Base-by-base conservation (phyloP, 1,284 basidiomycete species). In the Heterobasidion parviporum region DNA sequence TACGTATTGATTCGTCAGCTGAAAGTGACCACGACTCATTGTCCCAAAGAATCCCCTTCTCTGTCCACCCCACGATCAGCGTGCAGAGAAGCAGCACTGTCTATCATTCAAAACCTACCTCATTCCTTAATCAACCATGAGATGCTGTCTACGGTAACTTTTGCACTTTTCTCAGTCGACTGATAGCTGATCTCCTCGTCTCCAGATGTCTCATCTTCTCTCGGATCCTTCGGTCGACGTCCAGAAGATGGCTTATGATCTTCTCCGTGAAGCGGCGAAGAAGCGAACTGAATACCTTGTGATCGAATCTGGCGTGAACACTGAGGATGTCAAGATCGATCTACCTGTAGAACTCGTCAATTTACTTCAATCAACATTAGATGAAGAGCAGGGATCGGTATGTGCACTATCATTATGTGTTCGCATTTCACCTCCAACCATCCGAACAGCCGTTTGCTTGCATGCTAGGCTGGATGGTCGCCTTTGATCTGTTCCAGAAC, bases 401-500 rank as follows among this genome's bases (percentile, higher is more conserved):
- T 58, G 64, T 61, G n/a, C 14, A 10, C 16, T 56, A 15, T 55
- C 54, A 3, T 59, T 8, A 38, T 14, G 12, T 35, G 2, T 43
- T 38, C 6, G 9, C 7, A 7, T 18, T 6, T 44, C 33, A 8
- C 18, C 50, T 16, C 12, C 55, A 16, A 47, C 7, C 45, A 47
- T 54, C 7, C 34, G 32, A 82, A 76, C 72, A 72, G 52, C 63
- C 78, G 5, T 81, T 87, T 59, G 82, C 82, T 5, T 80, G 85
- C 64, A 73, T 98, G n/a, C 76, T 98, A 4, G 81, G 81, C 8
- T 99, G 96, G 96, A 90, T 98, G 82, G 74, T 93, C 5, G 66
- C 89, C 0, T 88, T 98, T 61, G 91, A 96, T 65, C 79, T 92
- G 57, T 98, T 99, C 70, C 76, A 79, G 36, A 83, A 91, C 66